phyloP scores from a whole-genome alignment of 2,329 filamentous ascomycete genomes.

The Phyllosticta paracitricarpa region DNA sequence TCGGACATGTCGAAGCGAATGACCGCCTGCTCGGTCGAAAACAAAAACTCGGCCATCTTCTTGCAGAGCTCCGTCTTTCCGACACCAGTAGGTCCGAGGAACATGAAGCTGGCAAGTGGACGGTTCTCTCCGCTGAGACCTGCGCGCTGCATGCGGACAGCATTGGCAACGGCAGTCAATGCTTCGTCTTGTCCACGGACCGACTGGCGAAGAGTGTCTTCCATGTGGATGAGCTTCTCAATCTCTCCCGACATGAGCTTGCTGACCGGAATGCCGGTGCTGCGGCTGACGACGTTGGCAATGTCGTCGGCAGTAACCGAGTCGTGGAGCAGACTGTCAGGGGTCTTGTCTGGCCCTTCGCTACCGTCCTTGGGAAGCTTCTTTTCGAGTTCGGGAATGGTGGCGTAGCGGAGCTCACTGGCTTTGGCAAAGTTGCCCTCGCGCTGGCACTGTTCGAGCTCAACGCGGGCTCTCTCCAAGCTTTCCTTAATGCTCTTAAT shows the following conservation, averaged over 20 bases:
- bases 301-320: conserved; percentile 95
- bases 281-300: conserved; percentile 77
- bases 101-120: conserved; percentile 92
- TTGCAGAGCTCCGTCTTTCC: conserved; percentile 98
- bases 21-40: conserved; percentile 83
- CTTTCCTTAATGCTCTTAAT: conserved; percentile 82
- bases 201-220: conserved; percentile 72
- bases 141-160: conserved; percentile 86
- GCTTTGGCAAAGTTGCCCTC: conserved; percentile 82
- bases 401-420: conserved; percentile 81
- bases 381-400: conserved; percentile 70
- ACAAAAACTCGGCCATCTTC: conserved; percentile 85
- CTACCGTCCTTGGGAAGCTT: conserved; percentile 67
- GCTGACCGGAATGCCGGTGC: conserved; percentile 84
- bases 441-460: conserved; percentile 79
- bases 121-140: conserved; percentile 86
- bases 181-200: conserved; percentile 93
- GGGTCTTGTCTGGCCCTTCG: conserved; percentile 32
- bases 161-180: conserved; percentile 79
- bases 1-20: conserved; percentile 96
- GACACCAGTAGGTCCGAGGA: conserved; percentile 90
- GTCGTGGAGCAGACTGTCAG: conserved; percentile 70
- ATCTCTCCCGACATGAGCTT: conserved; percentile 91
- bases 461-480: conserved; percentile 74
- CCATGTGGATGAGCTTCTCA: conserved; percentile 92